These are phyloP conservation scores for Geotrichum macrosporum DNA, from an alignment of 1,139 yeast genomes.

Conservation along the genomic window DNA sequence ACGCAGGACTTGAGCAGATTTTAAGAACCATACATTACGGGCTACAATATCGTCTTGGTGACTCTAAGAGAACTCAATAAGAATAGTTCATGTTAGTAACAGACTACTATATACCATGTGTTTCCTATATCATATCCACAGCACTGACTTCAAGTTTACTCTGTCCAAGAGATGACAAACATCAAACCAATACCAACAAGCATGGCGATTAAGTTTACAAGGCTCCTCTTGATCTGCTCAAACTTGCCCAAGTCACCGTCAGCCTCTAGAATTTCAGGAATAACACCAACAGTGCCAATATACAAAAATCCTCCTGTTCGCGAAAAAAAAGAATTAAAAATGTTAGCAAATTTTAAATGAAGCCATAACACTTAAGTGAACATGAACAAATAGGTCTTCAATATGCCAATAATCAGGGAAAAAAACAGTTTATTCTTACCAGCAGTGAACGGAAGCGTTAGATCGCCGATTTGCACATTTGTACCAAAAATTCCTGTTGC, in stretches of 20 bases:
- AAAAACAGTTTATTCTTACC: constrained; percentile 43
- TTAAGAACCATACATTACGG: no score
- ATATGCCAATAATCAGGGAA: no score
- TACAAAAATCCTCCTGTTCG: constrained; percentile 52
- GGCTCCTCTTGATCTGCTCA: constrained; percentile 39
- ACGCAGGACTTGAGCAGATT: background rate
- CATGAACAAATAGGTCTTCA: no score
- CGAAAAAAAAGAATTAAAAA: background rate
- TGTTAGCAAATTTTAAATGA: background rate
- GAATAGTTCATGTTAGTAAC: no score
- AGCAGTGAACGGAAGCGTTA: constrained; percentile 64
- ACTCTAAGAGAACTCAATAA: no score
- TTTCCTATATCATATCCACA: no score
- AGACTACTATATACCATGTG: background rate
- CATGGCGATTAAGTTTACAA: constrained; percentile 45
- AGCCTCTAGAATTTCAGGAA: constrained; percentile 55
- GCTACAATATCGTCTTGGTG: no score
- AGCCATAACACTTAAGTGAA: background rate
- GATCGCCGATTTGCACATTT: constrained; percentile 46
- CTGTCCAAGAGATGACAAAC: constrained; percentile 51
- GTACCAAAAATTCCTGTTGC: constrained; percentile 47
- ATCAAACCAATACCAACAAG: constrained; percentile 49
- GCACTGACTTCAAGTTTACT: no score
- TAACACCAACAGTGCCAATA: constrained; percentile 61
- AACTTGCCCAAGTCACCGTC: constrained; percentile 37